A percentile compares a stretch with the other conserved stretches of the same genome.
These are phyloP conservation scores for Alnus rubra DNA, from an alignment of 306 rosid genomes.

Conservation along the genomic window DNA sequence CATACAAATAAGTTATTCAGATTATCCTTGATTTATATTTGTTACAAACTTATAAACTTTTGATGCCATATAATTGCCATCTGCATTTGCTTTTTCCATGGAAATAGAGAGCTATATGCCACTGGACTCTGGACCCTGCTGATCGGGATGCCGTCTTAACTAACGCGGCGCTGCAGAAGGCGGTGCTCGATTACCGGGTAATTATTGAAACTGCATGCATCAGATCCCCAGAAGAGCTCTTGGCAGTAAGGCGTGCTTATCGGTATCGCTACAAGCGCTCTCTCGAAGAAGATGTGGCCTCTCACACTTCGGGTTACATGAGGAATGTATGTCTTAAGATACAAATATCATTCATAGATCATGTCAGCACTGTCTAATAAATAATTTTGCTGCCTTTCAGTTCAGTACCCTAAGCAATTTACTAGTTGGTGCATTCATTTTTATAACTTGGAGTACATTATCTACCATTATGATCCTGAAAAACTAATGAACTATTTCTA, in stretches of 20 bases:
- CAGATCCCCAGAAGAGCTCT: slow-evolving; percentile 43
- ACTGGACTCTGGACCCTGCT: slow-evolving; percentile 59
- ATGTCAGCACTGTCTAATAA: not conserved
- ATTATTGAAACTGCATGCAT: slow-evolving; percentile 50
- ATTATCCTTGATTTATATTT: not conserved
- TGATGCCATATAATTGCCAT: not conserved
- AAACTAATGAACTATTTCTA: too few species aligned
- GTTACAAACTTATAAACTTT: not conserved
- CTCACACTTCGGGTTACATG: slow-evolving; percentile 34
- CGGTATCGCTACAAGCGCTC: slow-evolving; percentile 42
- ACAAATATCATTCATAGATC: not conserved
- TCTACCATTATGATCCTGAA: not conserved
- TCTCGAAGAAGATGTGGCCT: slow-evolving; percentile 60
- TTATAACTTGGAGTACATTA: not conserved
- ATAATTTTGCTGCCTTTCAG: not conserved
- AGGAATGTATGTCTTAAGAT: slow-evolving; percentile 38
- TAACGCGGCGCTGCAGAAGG: slow-evolving; percentile 33
- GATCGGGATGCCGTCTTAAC: slow-evolving; percentile 48
- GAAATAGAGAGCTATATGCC: slow-evolving; percentile 39
- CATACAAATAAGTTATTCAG: not conserved
- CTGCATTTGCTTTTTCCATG: not conserved
- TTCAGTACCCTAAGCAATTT: not conserved
- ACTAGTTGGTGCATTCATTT: not conserved
- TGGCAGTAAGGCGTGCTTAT: slow-evolving; percentile 46
- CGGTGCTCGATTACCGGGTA: slow-evolving; percentile 33